Conservation (phyloP, 148 eudicot genomes). For the Camellia granthamiana region DNA sequence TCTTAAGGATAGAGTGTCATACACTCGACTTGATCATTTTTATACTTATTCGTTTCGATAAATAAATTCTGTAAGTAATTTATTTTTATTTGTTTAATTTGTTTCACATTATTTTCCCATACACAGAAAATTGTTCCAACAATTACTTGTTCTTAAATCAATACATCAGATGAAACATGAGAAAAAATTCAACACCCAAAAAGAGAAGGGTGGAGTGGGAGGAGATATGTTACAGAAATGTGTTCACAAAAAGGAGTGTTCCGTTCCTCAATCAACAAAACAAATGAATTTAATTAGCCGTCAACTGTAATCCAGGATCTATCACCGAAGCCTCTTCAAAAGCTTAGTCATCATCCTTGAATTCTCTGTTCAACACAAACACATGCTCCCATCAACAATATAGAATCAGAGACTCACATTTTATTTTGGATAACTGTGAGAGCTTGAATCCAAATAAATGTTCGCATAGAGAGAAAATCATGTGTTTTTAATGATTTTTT, state of each 20-base stretch:
- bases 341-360: constrained; percentile 84
- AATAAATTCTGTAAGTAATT: too few relatives aligned
- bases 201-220: not conserved
- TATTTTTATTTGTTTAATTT: too few relatives aligned
- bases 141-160: not conserved
- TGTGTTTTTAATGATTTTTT: not conserved
- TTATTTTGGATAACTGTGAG: not conserved
- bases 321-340: constrained; percentile 2
- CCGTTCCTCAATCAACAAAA: not conserved
- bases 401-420: not conserved
- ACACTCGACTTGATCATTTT: too few relatives aligned
- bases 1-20: too few relatives aligned
- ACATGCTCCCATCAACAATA: not conserved
- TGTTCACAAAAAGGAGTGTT: constrained; percentile 1
- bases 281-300: constrained; percentile 6
- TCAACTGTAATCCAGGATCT: not conserved
- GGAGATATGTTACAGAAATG: not conserved
- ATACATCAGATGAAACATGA: constrained; percentile 12
- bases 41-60: too few relatives aligned
- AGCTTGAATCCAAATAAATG: constrained; percentile 4
- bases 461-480: not conserved
- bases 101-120: too few relatives aligned
- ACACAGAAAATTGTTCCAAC: too few relatives aligned
- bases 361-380: constrained; percentile 61
- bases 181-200: not conserved